Conservation (phyloP, 129 eudicot species). For the Oenanthe sinensis region DNA sequence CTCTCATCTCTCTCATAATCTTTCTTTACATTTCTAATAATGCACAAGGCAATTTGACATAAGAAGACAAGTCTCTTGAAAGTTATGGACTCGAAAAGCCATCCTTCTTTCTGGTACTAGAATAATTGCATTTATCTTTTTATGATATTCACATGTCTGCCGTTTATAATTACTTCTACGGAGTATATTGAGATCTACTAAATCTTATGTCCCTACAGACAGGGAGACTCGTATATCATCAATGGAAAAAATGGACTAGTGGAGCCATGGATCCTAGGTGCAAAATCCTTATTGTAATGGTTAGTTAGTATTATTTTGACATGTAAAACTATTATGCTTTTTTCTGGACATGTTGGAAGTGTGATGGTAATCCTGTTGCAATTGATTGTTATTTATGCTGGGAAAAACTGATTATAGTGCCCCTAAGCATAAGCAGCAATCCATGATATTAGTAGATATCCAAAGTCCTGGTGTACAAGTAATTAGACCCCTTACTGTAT, state of each 20-base stretch:
- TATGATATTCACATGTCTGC: not conserved
- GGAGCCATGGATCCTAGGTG: conserved; percentile 99
- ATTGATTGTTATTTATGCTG: conserved; percentile 34
- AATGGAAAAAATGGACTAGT: conserved; percentile 97
- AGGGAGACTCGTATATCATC: conserved; percentile 71
- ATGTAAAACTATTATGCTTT: not conserved
- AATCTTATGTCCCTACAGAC: conserved; percentile 31
- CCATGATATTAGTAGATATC: conserved; percentile 89
- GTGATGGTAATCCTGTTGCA: conserved; percentile 1
- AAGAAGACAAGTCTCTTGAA: too few species aligned
- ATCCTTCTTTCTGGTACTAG: too few species aligned
- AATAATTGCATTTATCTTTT: not conserved
- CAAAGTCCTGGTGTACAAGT: conserved; percentile 74
- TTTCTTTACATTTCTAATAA: too few species aligned
- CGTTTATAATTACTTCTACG: not conserved
- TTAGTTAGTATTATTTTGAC: conserved; percentile 25
- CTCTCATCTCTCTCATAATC: too few species aligned
- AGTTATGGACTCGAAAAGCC: too few species aligned
- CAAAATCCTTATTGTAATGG: conserved; percentile 90
- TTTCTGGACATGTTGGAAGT: not conserved
- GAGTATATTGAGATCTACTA: not conserved
- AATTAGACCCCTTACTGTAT: conserved; percentile 75
- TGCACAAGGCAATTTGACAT: too few species aligned
- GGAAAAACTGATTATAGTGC: conserved; percentile 87
- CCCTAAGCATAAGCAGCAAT: conserved; percentile 82